phyloP scores from a whole-genome alignment of 139 green algal species.

The Zygnema circumcarinatum region DNA sequence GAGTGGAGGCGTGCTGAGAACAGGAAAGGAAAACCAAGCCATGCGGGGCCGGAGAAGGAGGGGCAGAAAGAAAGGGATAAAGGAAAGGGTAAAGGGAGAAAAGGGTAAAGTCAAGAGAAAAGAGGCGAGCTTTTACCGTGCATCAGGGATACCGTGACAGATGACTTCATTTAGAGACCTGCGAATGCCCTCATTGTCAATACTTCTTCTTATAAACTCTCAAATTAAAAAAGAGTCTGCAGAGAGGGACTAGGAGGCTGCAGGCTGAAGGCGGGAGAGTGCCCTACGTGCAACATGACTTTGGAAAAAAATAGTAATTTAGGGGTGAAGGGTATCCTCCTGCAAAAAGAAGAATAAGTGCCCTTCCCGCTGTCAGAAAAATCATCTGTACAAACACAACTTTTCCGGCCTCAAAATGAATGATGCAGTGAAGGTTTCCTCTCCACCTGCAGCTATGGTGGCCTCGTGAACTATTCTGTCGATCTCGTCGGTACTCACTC shows the following conservation, averaged over 20 bases:
- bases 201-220: too few relatives aligned
- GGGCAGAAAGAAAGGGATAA: too few relatives aligned
- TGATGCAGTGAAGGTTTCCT: too few relatives aligned
- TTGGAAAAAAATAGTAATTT: slow-evolving; percentile 96
- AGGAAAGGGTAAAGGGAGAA: too few relatives aligned
- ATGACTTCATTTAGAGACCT: slow-evolving; percentile 96
- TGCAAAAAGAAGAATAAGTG: slow-evolving; percentile 13
- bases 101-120: not conserved
- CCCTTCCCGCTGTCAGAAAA: too few relatives aligned
- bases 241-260: too few relatives aligned
- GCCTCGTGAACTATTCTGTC: slow-evolving; percentile 90
- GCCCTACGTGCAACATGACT: slow-evolving; percentile 88
- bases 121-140: slow-evolving; percentile 53
- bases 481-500: slow-evolving; percentile 94
- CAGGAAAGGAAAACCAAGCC: not conserved
- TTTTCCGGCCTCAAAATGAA: too few relatives aligned
- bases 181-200: too few relatives aligned
- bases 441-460: slow-evolving; percentile 71
- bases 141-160: slow-evolving; percentile 97
- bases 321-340: slow-evolving; percentile 88
- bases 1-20: too few relatives aligned
- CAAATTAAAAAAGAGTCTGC: too few relatives aligned
- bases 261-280: not conserved
- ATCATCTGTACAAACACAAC: too few relatives aligned
- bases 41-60: too few relatives aligned